Percentiles rank a stretch among this genome's conserved stretches.
phyloP scores from a whole-genome alignment of 441 rosid species.

The Gossypium aridum region DNA sequence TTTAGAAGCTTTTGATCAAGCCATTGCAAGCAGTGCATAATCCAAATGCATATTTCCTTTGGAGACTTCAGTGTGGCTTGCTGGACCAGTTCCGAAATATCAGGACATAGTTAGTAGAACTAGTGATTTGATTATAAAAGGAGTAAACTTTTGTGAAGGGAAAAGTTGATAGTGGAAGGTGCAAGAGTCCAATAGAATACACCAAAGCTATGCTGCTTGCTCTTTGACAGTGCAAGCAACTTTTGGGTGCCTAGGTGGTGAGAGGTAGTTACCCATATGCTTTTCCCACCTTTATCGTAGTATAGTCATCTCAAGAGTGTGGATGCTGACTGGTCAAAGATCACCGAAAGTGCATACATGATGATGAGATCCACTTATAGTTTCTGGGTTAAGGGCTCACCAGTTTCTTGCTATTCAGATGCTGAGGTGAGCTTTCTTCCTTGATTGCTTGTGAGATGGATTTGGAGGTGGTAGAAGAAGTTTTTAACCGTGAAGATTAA shows the following conservation, averaged over 20 bases:
- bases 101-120: conserved; percentile 32
- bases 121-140: conserved; percentile 32
- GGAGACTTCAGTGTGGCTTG: conserved; percentile 16
- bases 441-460: background rate
- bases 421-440: conserved; percentile 6
- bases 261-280: conserved; percentile 37
- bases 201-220: conserved; percentile 24
- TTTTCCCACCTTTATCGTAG: conserved; percentile 40
- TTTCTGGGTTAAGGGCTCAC: conserved; percentile 14
- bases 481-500: background rate
- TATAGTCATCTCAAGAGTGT: conserved; percentile 20
- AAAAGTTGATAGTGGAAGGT: conserved; percentile 25
- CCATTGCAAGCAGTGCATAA: conserved; percentile 34
- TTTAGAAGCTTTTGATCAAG: conserved; percentile 24
- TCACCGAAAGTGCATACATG: conserved; percentile 16
- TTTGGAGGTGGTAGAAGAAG: background rate
- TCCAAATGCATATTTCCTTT: conserved; percentile 23
- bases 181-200: background rate
- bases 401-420: conserved; percentile 4
- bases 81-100: conserved; percentile 23
- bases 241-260: conserved; percentile 5
- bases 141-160: conserved; percentile 40
- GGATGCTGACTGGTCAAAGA: conserved; percentile 27
- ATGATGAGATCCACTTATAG: conserved; percentile 17
- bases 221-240: background rate